Conservation (phyloP, 345 rosid species). For the Salix viminalis region DNA sequence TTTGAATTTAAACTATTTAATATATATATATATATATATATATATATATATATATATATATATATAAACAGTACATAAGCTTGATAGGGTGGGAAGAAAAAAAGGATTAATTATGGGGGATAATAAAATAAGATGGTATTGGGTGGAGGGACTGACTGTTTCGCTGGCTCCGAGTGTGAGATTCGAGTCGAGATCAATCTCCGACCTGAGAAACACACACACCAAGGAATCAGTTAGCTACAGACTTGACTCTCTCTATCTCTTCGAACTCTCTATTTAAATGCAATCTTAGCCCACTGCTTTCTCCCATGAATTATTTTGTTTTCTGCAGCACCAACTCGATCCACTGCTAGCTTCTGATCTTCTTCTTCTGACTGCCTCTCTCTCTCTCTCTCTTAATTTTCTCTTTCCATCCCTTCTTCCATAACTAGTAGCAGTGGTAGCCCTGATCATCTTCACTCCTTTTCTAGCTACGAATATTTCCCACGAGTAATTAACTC, state of each 20-base stretch:
- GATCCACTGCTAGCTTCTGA: conserved; percentile 13
- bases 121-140: conserved; percentile 19
- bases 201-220: conserved; percentile 18
- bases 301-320: conserved; percentile 44
- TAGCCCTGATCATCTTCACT: background rate
- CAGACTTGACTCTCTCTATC: conserved; percentile 30
- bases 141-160: conserved; percentile 41
- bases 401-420: background rate
- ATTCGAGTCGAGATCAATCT: conserved; percentile 9
- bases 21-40: too few relatives aligned
- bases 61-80: too few relatives aligned
- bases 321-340: conserved; percentile 29
- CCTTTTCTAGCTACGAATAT: too few relatives aligned
- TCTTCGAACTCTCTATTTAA: conserved; percentile 43
- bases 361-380: conserved; percentile 13
- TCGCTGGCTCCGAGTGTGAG: conserved; percentile 11
- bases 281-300: conserved; percentile 23
- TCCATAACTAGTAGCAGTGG: conserved; percentile 13
- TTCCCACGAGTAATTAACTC: background rate
- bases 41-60: too few relatives aligned
- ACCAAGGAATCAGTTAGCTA: conserved; percentile 6
- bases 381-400: conserved; percentile 5
- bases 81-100: too few relatives aligned
- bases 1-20: too few relatives aligned
- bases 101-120: background rate